Base-by-base conservation (phyloP, 768 basidiomycete species). In the Suillus placidus region DNA sequence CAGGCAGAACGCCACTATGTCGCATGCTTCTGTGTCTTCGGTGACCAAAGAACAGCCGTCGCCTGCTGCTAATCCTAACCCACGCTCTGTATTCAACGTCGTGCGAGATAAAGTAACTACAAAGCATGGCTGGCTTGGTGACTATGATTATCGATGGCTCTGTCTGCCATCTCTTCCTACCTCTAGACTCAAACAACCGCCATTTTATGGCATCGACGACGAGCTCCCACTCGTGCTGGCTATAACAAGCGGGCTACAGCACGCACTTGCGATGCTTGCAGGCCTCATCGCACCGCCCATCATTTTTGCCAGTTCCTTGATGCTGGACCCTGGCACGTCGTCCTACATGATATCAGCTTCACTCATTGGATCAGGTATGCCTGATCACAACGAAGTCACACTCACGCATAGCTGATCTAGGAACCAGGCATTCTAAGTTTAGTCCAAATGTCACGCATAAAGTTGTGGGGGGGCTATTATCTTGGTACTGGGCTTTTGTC, bases 221-320 rank as follows among this genome's bases (percentile, higher is more conserved):
- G 87, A 92, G 30, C 79, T 94, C 6, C 93, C 93, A 2, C 82
- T 93, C 37, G 68, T 89, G 5, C 83, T 94, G 20, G 90, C 92
- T 1, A 85, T 93, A 38, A 81, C 89, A 1, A 87, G 86, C 67
- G 93, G 93, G 0, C 78, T 90, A 18, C 89, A 90, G 70, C 91
- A 93, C 71, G 85, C 89, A 2, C 85, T 93, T 12, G 91, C 91
- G 2, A 94, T 94, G 92, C 83, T 93, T 18, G 91, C 90, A 2
- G 92, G 91, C 3, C 80, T 93, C 51, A 92, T 94, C 70, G 91
- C 91, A 0, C 93, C 92, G 0, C 92, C 93, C 1, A 93, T 93
- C 70, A 90, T 93, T 65, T 88, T 94, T 69, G 86, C 90, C 1
- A 85, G 83, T 61, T 74, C 86, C 5, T 77, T 94, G 43, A 86